Percentiles rank a stretch among this genome's conserved stretches.
Conservation (phyloP, 2,329 filamentous ascomycete species). For the Colletotrichum graminicola region DNA sequence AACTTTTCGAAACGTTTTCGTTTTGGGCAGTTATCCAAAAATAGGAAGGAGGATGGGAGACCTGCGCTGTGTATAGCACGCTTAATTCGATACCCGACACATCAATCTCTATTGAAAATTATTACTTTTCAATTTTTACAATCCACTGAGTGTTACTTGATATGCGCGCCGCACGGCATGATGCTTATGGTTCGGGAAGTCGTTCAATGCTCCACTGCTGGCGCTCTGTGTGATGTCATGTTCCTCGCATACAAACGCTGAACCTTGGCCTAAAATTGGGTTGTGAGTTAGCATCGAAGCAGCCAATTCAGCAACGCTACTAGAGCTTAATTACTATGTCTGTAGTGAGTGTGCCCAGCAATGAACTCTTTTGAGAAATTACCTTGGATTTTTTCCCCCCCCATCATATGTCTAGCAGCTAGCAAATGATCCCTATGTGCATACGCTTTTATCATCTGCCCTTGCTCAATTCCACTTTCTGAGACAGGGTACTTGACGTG, state of each 20-base stretch:
- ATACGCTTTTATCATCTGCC: neutral
- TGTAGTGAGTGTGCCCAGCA: neutral
- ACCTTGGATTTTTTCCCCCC: neutral
- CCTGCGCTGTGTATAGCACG: conserved; percentile 33
- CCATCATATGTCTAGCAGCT: too few species aligned
- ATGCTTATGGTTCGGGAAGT: neutral
- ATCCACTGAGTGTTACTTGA: too few species aligned
- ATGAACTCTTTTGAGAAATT: neutral
- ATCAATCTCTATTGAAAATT: conserved; percentile 38
- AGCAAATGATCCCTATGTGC: neutral
- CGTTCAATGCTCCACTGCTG: neutral
- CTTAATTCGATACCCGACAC: conserved; percentile 43
- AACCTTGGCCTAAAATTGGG: neutral
- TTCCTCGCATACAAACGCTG: conserved; percentile 7
- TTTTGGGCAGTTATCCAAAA: conserved; percentile 24
- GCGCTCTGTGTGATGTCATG: conserved; percentile 26
- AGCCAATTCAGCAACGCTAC: conserved; percentile 1
- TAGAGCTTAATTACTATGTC: neutral
- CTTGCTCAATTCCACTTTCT: neutral
- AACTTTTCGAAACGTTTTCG: conserved; percentile 18
- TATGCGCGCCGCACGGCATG: conserved; percentile 11
- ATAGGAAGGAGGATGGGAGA: conserved; percentile 1
- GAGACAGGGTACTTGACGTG: neutral
- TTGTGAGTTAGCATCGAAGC: neutral
- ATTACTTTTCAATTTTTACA: too few species aligned